Conservation (phyloP, 768 basidiomycete species). For the Hypholoma sublateritium region DNA sequence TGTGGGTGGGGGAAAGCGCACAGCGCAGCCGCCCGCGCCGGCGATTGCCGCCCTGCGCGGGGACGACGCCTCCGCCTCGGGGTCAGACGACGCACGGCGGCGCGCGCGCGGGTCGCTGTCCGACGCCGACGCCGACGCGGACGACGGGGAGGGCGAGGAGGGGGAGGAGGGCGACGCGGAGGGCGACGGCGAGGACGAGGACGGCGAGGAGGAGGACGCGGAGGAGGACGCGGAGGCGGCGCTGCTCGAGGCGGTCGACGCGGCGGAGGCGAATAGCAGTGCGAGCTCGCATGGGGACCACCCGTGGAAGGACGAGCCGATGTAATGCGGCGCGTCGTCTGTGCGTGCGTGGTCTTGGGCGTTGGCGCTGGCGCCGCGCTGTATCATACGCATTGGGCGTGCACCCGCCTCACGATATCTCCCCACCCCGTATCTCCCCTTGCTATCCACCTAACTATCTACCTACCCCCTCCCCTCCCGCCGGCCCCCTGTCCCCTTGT, state of each 20-base stretch:
- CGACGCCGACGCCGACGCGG: constrained; percentile 29
- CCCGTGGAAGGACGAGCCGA: constrained; percentile 3
- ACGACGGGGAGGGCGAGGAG: constrained; percentile 24
- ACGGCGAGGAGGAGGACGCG: constrained; percentile 23
- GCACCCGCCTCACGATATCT: no score
- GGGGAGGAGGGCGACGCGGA: constrained; percentile 16
- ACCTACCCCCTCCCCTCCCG: no score
- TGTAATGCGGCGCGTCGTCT: no score
- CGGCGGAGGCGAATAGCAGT: constrained; percentile 43
- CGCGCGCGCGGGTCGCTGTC: constrained; percentile 3
- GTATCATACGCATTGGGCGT: no score
- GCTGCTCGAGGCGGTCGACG: constrained; percentile 49
- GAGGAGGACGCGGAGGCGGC: constrained; percentile 30
- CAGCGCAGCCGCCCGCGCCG: constrained; percentile 20
- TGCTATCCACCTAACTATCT: no score
- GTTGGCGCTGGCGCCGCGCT: not conserved
- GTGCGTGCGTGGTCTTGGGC: not conserved
- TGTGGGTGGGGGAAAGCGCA: no score
- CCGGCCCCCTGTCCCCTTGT: no score
- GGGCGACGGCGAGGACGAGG: constrained; percentile 18
- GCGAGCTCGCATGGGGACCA: not conserved
- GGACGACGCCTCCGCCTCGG: constrained; percentile 19
- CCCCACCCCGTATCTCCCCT: no score
- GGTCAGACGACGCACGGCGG: constrained; percentile 23
- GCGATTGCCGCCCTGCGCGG: constrained; percentile 22